phyloP scores from a whole-genome alignment of 2,329 filamentous ascomycete genomes.

The Talaromyces sp. region DNA sequence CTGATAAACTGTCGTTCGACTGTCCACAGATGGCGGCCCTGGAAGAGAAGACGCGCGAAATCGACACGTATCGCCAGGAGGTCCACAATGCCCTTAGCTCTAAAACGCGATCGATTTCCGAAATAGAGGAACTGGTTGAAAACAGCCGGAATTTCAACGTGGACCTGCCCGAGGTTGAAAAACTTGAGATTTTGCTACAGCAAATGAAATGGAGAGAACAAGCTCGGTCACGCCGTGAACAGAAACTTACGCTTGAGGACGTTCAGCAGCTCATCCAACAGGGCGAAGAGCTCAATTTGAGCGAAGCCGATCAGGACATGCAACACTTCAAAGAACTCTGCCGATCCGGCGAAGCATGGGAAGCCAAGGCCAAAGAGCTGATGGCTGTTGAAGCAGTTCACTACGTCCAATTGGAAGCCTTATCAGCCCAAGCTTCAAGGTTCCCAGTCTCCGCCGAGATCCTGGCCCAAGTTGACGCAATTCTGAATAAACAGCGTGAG shows the following conservation, averaged over 20 bases:
- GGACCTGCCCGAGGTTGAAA: constrained; percentile 81
- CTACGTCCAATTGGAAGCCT: constrained; percentile 87
- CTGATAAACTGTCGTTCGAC: constrained; percentile 84
- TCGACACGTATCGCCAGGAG: constrained; percentile 75
- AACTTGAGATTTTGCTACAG: constrained; percentile 71
- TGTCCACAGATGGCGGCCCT: constrained; percentile 84
- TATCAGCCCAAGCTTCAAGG: constrained; percentile 73
- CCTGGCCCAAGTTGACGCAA: constrained; percentile 75
- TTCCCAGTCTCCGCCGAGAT: constrained; percentile 81
- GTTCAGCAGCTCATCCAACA: constrained; percentile 73
- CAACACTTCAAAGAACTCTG: constrained; percentile 70
- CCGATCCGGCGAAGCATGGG: constrained; percentile 76
- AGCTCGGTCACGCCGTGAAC: constrained; percentile 60
- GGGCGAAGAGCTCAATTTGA: constrained; percentile 70
- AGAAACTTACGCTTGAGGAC: constrained; percentile 67
- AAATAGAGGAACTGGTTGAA: constrained; percentile 88
- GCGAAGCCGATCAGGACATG: constrained; percentile 73
- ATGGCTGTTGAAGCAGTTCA: constrained; percentile 89
- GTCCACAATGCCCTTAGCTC: constrained; percentile 66
- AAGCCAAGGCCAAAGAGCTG: constrained; percentile 84
- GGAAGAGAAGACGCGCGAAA: constrained; percentile 76
- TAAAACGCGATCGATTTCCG: constrained; percentile 57
- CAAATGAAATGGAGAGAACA: constrained; percentile 85
- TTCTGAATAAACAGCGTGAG: constrained; percentile 91
- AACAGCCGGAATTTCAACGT: constrained; percentile 84